Conservation (phyloP, 106 monocot genomes). For the Allium sativum region DNA sequence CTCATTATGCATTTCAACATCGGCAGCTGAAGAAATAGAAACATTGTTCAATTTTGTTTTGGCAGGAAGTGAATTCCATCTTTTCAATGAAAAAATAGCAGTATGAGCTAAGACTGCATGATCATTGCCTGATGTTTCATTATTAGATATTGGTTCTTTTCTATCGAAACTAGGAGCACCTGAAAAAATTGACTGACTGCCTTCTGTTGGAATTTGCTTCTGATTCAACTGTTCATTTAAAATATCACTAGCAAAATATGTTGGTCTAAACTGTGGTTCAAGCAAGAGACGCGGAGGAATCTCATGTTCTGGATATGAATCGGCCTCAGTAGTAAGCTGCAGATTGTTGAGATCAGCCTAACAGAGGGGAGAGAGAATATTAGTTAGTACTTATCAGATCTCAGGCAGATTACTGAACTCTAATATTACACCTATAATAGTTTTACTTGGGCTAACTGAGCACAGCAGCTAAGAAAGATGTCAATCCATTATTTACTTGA, state of each 20-base stretch:
- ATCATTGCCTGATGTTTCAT: slow-evolving; percentile 4
- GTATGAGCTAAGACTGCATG: slow-evolving; percentile 16
- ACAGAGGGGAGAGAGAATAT: neutral
- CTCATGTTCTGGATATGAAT: neutral
- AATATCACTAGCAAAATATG: no score
- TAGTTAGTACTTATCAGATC: no score
- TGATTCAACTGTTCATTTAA: neutral
- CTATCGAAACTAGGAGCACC: slow-evolving; percentile 23
- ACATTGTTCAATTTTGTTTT: slow-evolving; percentile 3
- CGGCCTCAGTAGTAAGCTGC: slow-evolving; percentile 5
- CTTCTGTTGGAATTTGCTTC: neutral
- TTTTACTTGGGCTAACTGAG: no score
- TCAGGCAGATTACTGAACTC: no score
- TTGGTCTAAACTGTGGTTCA: neutral
- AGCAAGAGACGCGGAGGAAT: slow-evolving; percentile 9
- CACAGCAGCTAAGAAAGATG: no score
- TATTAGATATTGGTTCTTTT: slow-evolving; percentile 7
- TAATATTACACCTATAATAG: no score
- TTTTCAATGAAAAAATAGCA: slow-evolving; percentile 30
- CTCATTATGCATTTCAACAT: no score
- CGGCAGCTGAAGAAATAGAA: no score
- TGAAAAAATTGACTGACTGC: slow-evolving; percentile 16
- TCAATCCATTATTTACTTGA: no score
- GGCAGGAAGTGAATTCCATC: slow-evolving; percentile 29
- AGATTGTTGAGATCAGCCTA: slow-evolving; percentile 17